These are phyloP conservation scores for Daldinia childiae DNA, from an alignment of 495 filamentous ascomycete species.

Conservation along the genomic window DNA sequence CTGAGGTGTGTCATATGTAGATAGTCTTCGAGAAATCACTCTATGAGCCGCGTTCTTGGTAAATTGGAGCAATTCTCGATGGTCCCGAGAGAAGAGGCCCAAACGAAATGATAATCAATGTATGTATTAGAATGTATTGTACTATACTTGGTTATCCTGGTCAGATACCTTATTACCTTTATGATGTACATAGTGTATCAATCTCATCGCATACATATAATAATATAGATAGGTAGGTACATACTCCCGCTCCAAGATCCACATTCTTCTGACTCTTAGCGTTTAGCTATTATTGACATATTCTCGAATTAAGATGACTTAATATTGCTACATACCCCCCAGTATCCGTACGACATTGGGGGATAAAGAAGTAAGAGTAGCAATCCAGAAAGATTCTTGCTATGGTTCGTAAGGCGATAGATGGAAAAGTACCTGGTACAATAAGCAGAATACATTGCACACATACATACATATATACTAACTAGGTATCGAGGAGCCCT, in stretches of 20 bases:
- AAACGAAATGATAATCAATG: constrained; percentile 17
- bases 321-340: neutral
- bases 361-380: neutral
- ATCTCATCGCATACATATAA: constrained; percentile 1
- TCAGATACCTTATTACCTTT: constrained; percentile 8
- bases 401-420: neutral
- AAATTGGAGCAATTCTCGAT: constrained; percentile 35
- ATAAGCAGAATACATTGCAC: too few species aligned
- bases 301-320: constrained; percentile 5
- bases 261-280: constrained; percentile 4
- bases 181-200: neutral
- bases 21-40: constrained; percentile 10
- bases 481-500: neutral
- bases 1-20: constrained; percentile 19
- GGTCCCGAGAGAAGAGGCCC: constrained; percentile 19
- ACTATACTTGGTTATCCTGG: constrained; percentile 5
- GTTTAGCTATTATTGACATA: constrained; percentile 2
- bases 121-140: neutral
- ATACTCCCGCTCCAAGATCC: too few species aligned
- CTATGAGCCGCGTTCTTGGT: constrained; percentile 36
- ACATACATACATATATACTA: constrained; percentile 1
- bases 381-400: neutral
- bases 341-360: neutral
- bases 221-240: too few species aligned
- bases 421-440: neutral